These are phyloP conservation scores for Pseudogymnoascus verrucosus DNA, from an alignment of 2,329 filamentous ascomycete species.

Conservation along the genomic window DNA sequence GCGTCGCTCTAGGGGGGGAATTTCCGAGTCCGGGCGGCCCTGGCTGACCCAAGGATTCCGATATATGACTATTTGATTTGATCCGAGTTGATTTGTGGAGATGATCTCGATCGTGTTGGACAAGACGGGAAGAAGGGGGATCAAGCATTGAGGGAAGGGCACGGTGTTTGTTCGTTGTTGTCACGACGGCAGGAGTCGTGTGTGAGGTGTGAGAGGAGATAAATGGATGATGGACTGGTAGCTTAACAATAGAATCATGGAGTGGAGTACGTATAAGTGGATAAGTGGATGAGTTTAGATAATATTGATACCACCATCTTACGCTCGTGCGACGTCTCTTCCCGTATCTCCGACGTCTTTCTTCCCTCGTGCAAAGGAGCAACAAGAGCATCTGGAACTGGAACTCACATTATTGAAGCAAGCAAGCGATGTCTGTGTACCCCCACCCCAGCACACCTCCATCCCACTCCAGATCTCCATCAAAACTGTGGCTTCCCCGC, in stretches of 20 bases:
- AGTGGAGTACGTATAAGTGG: neutral
- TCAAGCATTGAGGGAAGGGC: neutral
- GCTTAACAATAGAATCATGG: neutral
- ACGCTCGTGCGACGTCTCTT: no score
- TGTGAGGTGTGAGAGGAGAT: neutral
- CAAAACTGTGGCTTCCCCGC: neutral
- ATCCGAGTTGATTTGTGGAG: neutral
- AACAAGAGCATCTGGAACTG: no score
- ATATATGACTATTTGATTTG: neutral
- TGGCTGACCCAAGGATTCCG: neutral
- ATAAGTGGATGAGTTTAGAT: no score
- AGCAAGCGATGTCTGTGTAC: neutral
- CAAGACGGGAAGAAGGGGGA: neutral
- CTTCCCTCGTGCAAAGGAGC: no score
- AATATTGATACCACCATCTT: no score
- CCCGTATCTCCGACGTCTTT: no score
- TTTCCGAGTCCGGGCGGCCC: neutral
- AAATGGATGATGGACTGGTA: neutral
- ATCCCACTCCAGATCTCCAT: neutral
- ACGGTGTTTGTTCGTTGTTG: neutral
- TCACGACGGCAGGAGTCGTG: neutral
- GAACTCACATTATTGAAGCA: no score
- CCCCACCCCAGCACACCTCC: neutral
- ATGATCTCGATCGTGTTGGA: neutral
- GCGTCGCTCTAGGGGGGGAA: neutral